These are phyloP conservation scores for Rheum nobile DNA, from an alignment of 148 eudicot species.

Conservation along the genomic window DNA sequence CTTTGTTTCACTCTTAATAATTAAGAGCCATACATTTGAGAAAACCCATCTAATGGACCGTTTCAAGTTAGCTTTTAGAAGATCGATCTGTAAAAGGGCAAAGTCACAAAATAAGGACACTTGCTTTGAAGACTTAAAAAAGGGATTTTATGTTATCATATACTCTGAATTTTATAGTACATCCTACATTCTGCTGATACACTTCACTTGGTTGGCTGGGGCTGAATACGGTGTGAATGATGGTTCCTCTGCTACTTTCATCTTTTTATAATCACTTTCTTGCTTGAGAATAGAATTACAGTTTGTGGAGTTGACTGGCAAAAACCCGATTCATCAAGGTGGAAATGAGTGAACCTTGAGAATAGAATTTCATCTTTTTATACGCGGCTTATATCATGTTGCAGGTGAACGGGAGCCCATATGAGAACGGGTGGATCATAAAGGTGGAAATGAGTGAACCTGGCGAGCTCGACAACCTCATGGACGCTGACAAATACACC, in stretches of 20 bases:
- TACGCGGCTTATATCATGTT: neutral
- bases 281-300: too few species aligned
- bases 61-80: neutral
- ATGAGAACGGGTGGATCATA: slow-evolving; percentile 80
- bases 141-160: neutral
- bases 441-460: slow-evolving; percentile 60
- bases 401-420: slow-evolving; percentile 65
- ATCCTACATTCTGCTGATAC: neutral
- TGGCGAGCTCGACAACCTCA: slow-evolving; percentile 39
- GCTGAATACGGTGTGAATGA: neutral
- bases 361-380: too few species aligned
- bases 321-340: too few species aligned
- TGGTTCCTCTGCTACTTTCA: neutral
- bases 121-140: too few species aligned
- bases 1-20: too few species aligned
- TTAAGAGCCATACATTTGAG: too few species aligned
- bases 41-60: too few species aligned
- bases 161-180: too few species aligned
- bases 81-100: too few species aligned
- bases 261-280: neutral
- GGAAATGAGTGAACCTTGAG: too few species aligned
- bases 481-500: slow-evolving; percentile 74
- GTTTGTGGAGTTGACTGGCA: too few species aligned
- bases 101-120: too few species aligned
- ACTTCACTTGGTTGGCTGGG: neutral